Evolutionary conservation across 805 yeast species (phyloP).

Genomic region (Komagataella phaffii): DNA sequence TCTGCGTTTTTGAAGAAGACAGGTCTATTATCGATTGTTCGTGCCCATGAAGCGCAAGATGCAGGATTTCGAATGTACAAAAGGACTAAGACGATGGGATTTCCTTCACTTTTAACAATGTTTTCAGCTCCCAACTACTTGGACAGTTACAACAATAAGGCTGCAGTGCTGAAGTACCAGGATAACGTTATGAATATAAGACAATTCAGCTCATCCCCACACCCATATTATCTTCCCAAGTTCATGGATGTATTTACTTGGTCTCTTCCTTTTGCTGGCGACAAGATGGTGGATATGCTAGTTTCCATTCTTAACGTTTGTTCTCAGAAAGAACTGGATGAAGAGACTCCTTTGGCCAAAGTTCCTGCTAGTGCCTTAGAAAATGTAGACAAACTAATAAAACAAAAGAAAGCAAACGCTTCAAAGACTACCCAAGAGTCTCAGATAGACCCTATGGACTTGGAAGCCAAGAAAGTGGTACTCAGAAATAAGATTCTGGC

Average conservation of each 20-base stretch:
- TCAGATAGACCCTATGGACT: slow-evolving; percentile 2
- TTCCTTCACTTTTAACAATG: slow-evolving; percentile 81
- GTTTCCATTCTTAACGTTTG: slow-evolving; percentile 84
- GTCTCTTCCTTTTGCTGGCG: slow-evolving; percentile 96
- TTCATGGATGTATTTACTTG: slow-evolving; percentile 96
- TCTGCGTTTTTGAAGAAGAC: slow-evolving; percentile 70
- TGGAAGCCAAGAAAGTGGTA: slow-evolving; percentile 24
- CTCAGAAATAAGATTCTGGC: slow-evolving; percentile 83
- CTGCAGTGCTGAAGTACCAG: slow-evolving; percentile 87
- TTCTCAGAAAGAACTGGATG: slow-evolving; percentile 86
- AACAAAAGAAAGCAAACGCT: not conserved
- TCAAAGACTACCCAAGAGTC: not conserved
- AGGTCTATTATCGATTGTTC: slow-evolving; percentile 67
- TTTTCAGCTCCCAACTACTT: slow-evolving; percentile 94
- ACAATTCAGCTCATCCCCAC: slow-evolving; percentile 86
- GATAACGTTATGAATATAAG: slow-evolving; percentile 89
- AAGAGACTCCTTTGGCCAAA: slow-evolving; percentile 43
- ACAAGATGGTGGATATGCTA: slow-evolving; percentile 87
- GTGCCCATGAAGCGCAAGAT: slow-evolving; percentile 98
- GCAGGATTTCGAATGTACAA: slow-evolving; percentile 94
- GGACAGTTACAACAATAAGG: slow-evolving; percentile 87
- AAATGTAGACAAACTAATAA: not conserved
- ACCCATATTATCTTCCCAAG: slow-evolving; percentile 94
- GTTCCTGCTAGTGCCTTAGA: slow-evolving; percentile 2
- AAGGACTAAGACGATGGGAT: slow-evolving; percentile 70